Evolutionary conservation across 805 yeast species (phyloP).

Genomic region (Nematodospora valgi): DNA sequence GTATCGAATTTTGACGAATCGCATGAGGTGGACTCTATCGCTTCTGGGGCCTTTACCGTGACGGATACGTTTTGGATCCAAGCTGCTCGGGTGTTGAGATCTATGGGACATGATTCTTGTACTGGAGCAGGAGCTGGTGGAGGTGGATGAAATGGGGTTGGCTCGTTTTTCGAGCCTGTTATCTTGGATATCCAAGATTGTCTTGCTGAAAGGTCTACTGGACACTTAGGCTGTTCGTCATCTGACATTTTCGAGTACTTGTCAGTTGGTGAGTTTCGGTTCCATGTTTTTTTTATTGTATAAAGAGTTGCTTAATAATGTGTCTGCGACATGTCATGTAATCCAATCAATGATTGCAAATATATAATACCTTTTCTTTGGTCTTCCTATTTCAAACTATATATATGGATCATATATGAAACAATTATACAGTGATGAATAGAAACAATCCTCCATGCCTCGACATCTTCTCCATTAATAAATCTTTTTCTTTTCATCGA

Average conservation of each 20-base stretch:
- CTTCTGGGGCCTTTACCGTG: constrained; percentile 30
- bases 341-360: no score
- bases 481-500: constrained; percentile 94
- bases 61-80: constrained; percentile 39
- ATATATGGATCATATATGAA: no score
- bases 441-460: not conserved
- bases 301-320: no score
- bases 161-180: constrained; percentile 18
- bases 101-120: constrained; percentile 41
- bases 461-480: no score
- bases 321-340: no score
- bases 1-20: constrained; percentile 41
- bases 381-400: not conserved
- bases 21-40: constrained; percentile 37
- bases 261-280: no score
- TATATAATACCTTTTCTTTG: no score
- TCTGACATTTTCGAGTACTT: no score
- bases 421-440: no score
- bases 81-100: constrained; percentile 29
- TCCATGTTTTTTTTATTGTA: no score
- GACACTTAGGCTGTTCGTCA: constrained; percentile 17
- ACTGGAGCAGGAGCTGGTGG: constrained; percentile 17
- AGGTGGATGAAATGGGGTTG: constrained; percentile 16
- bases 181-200: constrained; percentile 26
- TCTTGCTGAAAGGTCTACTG: constrained; percentile 39